Evolutionary conservation across 371 early-diverging fungal species (phyloP).

Genomic region (Encephalitozoon hellem): DNA sequence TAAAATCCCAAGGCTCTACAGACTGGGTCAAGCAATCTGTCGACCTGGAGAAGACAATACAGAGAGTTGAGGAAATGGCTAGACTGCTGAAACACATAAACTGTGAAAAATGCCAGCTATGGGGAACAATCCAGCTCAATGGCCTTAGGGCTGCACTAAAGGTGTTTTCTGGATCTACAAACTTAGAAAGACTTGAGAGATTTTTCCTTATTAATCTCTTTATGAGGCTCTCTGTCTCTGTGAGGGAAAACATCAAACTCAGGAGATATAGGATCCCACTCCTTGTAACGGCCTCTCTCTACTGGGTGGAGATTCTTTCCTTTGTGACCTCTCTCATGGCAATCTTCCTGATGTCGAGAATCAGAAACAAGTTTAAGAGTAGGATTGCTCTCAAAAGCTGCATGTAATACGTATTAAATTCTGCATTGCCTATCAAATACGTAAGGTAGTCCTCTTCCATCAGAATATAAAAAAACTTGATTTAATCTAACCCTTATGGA

Average conservation of each 20-base stretch:
- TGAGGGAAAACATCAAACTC: not conserved
- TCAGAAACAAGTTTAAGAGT: not conserved
- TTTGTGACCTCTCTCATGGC: not conserved
- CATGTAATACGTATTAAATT: not conserved
- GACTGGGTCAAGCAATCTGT: not conserved
- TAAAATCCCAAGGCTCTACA: not conserved
- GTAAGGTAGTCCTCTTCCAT: not conserved
- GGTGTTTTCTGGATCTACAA: slow-evolving; percentile 61
- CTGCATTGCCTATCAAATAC: not conserved
- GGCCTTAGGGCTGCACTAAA: slow-evolving; percentile 80
- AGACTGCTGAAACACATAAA: slow-evolving; percentile 84
- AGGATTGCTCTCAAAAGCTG: not conserved
- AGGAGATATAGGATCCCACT: not conserved
- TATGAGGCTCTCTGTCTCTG: not conserved
- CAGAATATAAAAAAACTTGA: not conserved
- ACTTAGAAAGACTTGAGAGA: not conserved
- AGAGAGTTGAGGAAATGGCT: slow-evolving; percentile 17
- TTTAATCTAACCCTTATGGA: not conserved
- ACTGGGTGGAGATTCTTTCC: not conserved
- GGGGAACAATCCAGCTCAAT: slow-evolving; percentile 74
- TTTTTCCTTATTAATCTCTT: slow-evolving; percentile 1
- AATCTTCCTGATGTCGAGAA: not conserved
- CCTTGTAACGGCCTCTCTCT: not conserved
- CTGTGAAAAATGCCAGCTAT: slow-evolving; percentile 89
- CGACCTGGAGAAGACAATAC: not conserved